phyloP scores from a whole-genome alignment of 2,329 filamentous ascomycete genomes.

The Curvularia spicifera region DNA sequence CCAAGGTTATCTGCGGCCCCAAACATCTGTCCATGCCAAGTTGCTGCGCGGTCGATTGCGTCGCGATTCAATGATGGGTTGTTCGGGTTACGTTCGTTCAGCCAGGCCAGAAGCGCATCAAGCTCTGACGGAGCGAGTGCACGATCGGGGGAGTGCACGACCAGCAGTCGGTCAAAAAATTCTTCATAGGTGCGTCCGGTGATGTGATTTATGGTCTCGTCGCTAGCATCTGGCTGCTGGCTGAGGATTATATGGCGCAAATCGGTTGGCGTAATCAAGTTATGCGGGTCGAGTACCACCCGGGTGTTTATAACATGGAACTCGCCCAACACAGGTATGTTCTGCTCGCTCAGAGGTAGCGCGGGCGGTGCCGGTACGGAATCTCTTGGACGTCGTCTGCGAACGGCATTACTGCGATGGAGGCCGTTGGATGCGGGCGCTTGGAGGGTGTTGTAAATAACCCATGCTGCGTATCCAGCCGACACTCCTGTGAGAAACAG shows the following conservation, averaged over 20 bases:
- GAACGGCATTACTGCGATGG: conserved; percentile 72
- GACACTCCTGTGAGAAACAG: conserved; percentile 64
- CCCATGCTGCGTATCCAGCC: conserved; percentile 64
- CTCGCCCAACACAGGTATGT: conserved; percentile 33
- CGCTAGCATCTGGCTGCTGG: conserved; percentile 26
- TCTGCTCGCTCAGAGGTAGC: conserved; percentile 26
- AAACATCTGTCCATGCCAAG: conserved; percentile 31
- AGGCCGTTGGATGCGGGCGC: conserved; percentile 48
- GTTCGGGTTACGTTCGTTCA: conserved; percentile 27
- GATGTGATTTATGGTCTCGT: conserved; percentile 28
- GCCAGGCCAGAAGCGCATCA: conserved; percentile 26
- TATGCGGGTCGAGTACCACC: conserved; percentile 32
- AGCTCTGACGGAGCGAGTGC: conserved; percentile 28
- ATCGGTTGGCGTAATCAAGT: conserved; percentile 27
- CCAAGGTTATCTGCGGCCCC: conserved; percentile 9
- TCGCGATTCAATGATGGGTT: conserved; percentile 3
- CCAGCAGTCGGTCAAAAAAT: conserved; percentile 41
- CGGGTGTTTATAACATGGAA: conserved; percentile 34
- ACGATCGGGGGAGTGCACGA: conserved; percentile 27
- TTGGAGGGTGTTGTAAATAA: conserved; percentile 58
- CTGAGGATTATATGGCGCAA: conserved; percentile 33
- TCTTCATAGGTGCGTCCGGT: conserved; percentile 39
- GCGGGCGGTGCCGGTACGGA: conserved; percentile 22
- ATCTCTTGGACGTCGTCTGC: conserved; percentile 52
- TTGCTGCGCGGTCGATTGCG: conserved; percentile 28